Conservation (phyloP, 2,329 filamentous ascomycete genomes). For the Diaporthe destruens region DNA sequence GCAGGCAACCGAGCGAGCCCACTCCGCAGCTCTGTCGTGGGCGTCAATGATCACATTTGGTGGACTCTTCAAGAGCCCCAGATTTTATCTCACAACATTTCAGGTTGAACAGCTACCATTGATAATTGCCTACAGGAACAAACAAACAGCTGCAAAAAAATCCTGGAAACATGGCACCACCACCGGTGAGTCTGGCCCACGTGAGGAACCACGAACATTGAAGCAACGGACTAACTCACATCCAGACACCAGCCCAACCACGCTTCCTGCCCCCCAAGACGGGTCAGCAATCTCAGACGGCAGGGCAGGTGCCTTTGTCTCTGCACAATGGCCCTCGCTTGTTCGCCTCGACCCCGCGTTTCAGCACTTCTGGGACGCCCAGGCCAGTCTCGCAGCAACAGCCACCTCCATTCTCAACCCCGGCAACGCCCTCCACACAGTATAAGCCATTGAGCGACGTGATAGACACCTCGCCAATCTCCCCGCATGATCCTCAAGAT, state of each 20-base stretch:
- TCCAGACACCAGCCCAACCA: constrained; percentile 47
- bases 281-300: constrained; percentile 41
- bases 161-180: constrained; percentile 36
- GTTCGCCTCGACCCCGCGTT: constrained; percentile 47
- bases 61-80: not conserved
- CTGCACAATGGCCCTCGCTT: constrained; percentile 40
- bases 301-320: constrained; percentile 33
- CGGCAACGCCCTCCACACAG: constrained; percentile 40
- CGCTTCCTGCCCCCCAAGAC: constrained; percentile 47
- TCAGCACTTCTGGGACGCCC: constrained; percentile 42
- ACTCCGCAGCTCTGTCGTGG: not conserved
- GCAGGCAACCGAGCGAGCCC: not conserved
- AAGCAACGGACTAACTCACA: not conserved
- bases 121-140: not conserved
- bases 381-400: constrained; percentile 41
- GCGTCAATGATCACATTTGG: not conserved
- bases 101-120: not conserved
- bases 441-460: constrained; percentile 41
- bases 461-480: constrained; percentile 47
- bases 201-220: not conserved
- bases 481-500: constrained; percentile 24
- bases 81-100: not conserved
- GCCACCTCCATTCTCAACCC: constrained; percentile 40
- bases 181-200: constrained; percentile 22
- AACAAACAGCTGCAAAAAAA: not conserved